Evolutionary conservation across 78 protist species (phyloP).

Genomic region (Polysphondylium violaceum): DNA sequence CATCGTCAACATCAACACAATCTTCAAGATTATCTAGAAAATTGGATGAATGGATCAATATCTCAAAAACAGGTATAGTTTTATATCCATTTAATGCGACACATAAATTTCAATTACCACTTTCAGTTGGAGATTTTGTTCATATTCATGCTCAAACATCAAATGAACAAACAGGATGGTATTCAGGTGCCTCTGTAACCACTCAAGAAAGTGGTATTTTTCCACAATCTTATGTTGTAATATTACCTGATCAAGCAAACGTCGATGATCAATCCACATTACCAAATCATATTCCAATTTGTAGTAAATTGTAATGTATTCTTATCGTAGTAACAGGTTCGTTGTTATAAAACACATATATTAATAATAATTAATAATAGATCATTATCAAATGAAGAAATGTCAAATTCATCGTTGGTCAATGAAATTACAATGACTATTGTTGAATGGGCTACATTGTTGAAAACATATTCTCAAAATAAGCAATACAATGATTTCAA

Average conservation of each 20-base stretch:
- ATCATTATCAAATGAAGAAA: conserved; percentile 33
- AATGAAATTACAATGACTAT: conserved; percentile 73
- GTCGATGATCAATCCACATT: not conserved
- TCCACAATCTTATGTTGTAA: conserved; percentile 75
- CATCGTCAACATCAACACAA: conserved; percentile 25
- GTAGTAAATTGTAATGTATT: not conserved
- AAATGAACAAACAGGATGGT: conserved; percentile 60
- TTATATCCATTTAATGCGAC: conserved; percentile 75
- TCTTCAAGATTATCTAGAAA: too few relatives aligned
- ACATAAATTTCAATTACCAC: conserved; percentile 76
- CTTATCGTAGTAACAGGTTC: not conserved
- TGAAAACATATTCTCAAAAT: conserved; percentile 62
- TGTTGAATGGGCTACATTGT: conserved; percentile 77
- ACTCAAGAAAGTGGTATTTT: conserved; percentile 80
- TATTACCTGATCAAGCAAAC: conserved; percentile 54
- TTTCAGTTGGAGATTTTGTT: conserved; percentile 77
- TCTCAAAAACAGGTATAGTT: conserved; percentile 44
- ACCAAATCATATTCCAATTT: conserved; percentile 20
- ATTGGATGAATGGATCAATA: conserved; percentile 34
- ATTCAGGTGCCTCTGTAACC: conserved; percentile 61
- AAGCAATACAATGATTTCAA: conserved; percentile 68
- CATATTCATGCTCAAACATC: conserved; percentile 74
- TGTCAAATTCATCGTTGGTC: conserved; percentile 48
- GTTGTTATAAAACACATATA: not conserved
- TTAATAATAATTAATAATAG: not conserved